Evolutionary conservation across 768 basidiomycete species (phyloP).

Genomic region (Boletales sp.): DNA sequence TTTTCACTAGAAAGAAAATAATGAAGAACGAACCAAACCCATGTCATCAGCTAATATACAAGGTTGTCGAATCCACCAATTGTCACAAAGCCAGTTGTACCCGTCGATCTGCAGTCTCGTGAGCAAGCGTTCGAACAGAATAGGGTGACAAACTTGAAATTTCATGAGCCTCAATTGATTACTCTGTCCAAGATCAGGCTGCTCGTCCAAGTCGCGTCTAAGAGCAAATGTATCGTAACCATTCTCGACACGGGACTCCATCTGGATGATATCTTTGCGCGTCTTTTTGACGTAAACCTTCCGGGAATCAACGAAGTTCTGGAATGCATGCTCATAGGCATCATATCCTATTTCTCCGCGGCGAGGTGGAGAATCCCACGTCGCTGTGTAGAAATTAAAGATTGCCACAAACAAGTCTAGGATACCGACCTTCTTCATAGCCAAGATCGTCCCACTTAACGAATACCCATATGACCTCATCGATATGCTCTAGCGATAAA

Average conservation of each 20-base stretch:
- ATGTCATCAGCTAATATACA: constrained; percentile 97
- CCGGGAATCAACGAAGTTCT: constrained; percentile 60
- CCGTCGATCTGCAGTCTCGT: constrained; percentile 56
- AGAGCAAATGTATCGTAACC: constrained; percentile 50
- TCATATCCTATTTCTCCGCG: constrained; percentile 51
- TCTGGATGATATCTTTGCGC: constrained; percentile 36
- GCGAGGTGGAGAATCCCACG: constrained; percentile 88
- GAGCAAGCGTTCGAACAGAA: constrained; percentile 1
- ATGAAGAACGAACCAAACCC: constrained; percentile 63
- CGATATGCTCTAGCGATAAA: constrained; percentile 46
- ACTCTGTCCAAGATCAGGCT: constrained; percentile 68
- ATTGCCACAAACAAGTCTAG: not conserved
- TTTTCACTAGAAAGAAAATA: not conserved
- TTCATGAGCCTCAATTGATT: constrained; percentile 69
- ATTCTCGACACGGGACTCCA: constrained; percentile 54
- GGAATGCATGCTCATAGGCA: constrained; percentile 67
- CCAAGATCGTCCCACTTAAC: constrained; percentile 92
- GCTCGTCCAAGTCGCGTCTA: constrained; percentile 39
- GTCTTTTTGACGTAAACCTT: constrained; percentile 53
- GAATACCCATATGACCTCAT: constrained; percentile 74
- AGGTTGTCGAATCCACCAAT: constrained; percentile 84
- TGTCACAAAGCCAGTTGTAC: constrained; percentile 80
- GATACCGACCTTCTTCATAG: constrained; percentile 79
- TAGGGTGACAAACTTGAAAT: constrained; percentile 62
- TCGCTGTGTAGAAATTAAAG: constrained; percentile 46